Conservation (phyloP, 106 monocot genomes). For the Dendrobium chrysotoxum region DNA sequence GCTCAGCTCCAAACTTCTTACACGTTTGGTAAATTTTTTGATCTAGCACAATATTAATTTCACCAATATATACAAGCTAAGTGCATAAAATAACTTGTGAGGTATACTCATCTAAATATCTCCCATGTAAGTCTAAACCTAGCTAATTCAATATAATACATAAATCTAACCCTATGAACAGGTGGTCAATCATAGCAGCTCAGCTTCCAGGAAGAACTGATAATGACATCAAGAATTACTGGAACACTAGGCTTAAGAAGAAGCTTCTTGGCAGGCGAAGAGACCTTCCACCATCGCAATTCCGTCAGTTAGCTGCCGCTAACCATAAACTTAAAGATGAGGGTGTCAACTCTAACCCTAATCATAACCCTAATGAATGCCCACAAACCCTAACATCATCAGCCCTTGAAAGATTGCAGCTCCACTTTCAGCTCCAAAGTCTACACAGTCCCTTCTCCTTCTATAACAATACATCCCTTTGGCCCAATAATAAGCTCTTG, state of each 20-base stretch:
- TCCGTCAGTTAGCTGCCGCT: background rate
- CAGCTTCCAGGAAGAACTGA: constrained; percentile 13
- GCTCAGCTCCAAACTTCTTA: too few species aligned
- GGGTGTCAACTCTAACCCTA: background rate
- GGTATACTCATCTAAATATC: too few species aligned
- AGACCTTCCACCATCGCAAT: constrained; percentile 4
- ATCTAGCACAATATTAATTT: too few species aligned
- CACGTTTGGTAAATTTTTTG: too few species aligned
- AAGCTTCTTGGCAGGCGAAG: constrained; percentile 9
- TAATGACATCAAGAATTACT: constrained; percentile 11
- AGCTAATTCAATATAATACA: background rate
- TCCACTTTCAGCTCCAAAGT: constrained; percentile 46
- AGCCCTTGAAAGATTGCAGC: constrained; percentile 57
- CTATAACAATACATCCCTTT: constrained; percentile 17
- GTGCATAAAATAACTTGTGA: too few species aligned
- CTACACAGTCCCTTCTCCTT: constrained; percentile 26
- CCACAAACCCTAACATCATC: constrained; percentile 22
- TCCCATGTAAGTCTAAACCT: too few species aligned
- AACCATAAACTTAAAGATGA: background rate
- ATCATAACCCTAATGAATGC: background rate
- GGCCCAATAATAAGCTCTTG: constrained; percentile 21
- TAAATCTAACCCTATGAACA: background rate
- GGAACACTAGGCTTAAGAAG: constrained; percentile 8
- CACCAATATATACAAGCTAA: too few species aligned
- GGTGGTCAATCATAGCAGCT: constrained; percentile 43